Evolutionary conservation across 2,329 filamentous ascomycete genomes (phyloP).

Genomic region (Corynespora cassiicola): DNA sequence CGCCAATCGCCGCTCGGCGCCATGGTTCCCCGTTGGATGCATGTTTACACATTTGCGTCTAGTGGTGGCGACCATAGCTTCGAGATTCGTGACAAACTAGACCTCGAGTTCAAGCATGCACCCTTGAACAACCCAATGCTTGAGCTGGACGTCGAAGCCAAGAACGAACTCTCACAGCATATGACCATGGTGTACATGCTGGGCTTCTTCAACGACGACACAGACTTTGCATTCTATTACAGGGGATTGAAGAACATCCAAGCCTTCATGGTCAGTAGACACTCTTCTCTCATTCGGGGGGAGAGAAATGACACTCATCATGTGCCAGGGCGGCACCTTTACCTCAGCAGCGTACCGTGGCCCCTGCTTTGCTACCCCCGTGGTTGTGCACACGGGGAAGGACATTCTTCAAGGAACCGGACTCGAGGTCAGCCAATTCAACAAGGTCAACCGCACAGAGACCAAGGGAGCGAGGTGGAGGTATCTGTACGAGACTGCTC

Average conservation of each 20-base stretch:
- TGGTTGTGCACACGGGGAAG: neutral
- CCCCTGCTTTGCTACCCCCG: constrained; percentile 17
- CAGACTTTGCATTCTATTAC: constrained; percentile 26
- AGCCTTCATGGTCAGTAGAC: too few species aligned
- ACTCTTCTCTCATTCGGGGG: too few species aligned
- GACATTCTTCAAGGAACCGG: neutral
- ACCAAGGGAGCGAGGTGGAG: constrained; percentile 19
- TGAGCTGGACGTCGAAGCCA: constrained; percentile 2
- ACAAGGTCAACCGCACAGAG: constrained; percentile 9
- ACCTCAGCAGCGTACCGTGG: constrained; percentile 23
- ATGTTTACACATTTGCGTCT: constrained; percentile 11
- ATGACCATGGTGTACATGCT: constrained; percentile 23
- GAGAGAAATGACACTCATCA: constrained; percentile 10
- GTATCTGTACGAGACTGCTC: constrained; percentile 26
- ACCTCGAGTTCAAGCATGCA: constrained; percentile 6
- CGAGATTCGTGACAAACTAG: constrained; percentile 10
- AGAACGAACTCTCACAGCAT: neutral
- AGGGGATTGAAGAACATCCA: constrained; percentile 13
- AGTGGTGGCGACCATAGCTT: constrained; percentile 8
- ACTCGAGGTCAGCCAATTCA: neutral
- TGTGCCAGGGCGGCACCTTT: constrained; percentile 19
- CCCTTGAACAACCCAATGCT: constrained; percentile 8
- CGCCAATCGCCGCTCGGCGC: neutral
- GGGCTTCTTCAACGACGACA: constrained; percentile 21
- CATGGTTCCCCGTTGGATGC: constrained; percentile 37